Conservation (phyloP, 2,329 filamentous ascomycete genomes). For the Penicillium hesseltinei region DNA sequence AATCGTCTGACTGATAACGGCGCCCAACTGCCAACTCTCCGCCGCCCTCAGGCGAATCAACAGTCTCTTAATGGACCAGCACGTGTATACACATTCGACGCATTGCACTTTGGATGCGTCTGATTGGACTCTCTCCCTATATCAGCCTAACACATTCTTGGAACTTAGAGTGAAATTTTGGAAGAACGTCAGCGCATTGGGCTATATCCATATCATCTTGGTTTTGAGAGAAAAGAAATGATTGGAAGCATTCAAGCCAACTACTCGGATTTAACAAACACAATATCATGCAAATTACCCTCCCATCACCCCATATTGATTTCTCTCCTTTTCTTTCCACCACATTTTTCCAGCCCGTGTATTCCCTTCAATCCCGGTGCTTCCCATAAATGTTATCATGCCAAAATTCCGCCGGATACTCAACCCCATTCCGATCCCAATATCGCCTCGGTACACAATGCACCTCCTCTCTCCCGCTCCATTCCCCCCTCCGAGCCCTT, state of each 20-base stretch:
- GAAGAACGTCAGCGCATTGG: neutral
- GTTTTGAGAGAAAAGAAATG: neutral
- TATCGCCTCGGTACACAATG: constrained; percentile 26
- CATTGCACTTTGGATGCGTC: constrained; percentile 35
- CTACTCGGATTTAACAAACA: neutral
- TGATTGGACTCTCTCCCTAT: constrained; percentile 8
- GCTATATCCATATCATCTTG: neutral
- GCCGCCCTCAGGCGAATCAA: constrained; percentile 25
- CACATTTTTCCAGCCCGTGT: neutral
- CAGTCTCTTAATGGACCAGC: constrained; percentile 18
- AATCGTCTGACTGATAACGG: constrained; percentile 36
- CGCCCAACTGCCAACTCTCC: constrained; percentile 42
- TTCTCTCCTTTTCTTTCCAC: neutral
- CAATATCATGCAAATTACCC: neutral
- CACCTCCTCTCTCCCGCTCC: constrained; percentile 9
- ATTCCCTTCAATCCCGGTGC: constrained; percentile 9
- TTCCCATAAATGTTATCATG: constrained; percentile 27
- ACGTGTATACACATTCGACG: constrained; percentile 30
- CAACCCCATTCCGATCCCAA: constrained; percentile 26
- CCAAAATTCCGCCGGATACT: constrained; percentile 21
- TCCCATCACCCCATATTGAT: neutral
- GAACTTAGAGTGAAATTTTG: neutral
- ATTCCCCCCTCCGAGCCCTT: constrained; percentile 1
- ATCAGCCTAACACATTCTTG: neutral
- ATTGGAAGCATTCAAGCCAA: neutral